A percentile compares a stretch with the other conserved stretches of the same genome.
These are phyloP conservation scores for Candida insectalens DNA, from an alignment of 805 yeast genomes.

Conservation along the genomic window DNA sequence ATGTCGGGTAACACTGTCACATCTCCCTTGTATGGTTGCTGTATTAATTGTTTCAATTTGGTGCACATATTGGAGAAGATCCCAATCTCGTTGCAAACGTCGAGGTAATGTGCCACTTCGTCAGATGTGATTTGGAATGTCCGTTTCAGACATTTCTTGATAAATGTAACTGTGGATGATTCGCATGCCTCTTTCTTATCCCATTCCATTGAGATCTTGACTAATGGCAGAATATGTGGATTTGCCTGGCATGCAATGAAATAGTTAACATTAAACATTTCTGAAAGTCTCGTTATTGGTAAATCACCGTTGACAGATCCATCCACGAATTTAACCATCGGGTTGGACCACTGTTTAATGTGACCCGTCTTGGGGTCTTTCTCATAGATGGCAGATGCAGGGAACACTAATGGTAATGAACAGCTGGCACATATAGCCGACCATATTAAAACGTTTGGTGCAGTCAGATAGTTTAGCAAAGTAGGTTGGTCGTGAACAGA, in stretches of 20 bases:
- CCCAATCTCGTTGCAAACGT: conserved; percentile 67
- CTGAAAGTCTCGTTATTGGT: conserved; percentile 83
- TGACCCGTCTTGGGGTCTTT: conserved; percentile 67
- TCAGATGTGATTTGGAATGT: conserved; percentile 43
- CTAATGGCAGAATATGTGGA: conserved; percentile 88
- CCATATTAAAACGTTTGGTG: conserved; percentile 77
- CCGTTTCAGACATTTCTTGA: conserved; percentile 51
- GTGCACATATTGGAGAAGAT: conserved; percentile 63
- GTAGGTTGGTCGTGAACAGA: conserved; percentile 88
- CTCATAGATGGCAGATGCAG: conserved; percentile 77
- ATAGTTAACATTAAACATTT: conserved; percentile 96
- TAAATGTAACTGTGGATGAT: conserved; percentile 12
- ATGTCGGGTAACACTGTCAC: conserved; percentile 84
- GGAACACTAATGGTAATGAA: conserved; percentile 85
- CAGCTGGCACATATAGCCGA: conserved; percentile 92
- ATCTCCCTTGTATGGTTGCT: conserved; percentile 89
- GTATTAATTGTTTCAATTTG: conserved; percentile 62
- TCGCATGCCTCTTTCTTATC: neutral
- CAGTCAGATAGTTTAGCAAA: conserved; percentile 66
- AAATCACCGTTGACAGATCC: conserved; percentile 94
- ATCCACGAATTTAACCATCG: conserved; percentile 75
- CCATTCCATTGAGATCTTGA: conserved; percentile 51
- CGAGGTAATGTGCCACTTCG: conserved; percentile 73
- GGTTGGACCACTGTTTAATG: conserved; percentile 74
- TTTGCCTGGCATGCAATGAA: conserved; percentile 97